Evolutionary conservation across 176 grass and related monocot genomes (phyloP), one percentile per base, ranked within the genome.

Genomic region (Secale cereale): DNA sequence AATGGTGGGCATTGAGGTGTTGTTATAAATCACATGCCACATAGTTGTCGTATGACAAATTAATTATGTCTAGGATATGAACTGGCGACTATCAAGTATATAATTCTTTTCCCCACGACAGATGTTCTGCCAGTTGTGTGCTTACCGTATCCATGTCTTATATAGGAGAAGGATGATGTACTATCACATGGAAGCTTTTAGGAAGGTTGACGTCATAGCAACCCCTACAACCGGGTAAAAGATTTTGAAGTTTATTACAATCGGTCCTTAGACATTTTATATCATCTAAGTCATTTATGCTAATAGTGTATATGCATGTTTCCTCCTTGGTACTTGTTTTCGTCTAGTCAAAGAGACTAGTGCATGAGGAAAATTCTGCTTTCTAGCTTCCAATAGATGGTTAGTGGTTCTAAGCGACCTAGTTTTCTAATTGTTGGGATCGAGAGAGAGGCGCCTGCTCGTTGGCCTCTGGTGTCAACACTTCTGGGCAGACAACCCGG

Each of bases 101-200:
- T 67, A 8, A 45, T 74, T 3, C 30, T 86, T 17, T 65, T 25
- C 78, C 71, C 23, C 79, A 27, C 67, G 23, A 12, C 48, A 45
- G 6, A 16, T 1, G 13, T 85, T 75, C 33, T 61, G 23, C 16
- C 71, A 46, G 46, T 56, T 74, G 48, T 52, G 48, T 52, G 16
- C 48, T 52, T 48, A 52, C 11, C 15, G 8, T 87, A 87, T 46
- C 61, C 87, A 30, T 79, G 81, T 1, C 36, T 84, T 87, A 61
- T 83, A 60, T 86, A 98, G 97, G 93, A 96, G 97, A 88, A 94
- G 93, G 90, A 92, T 89, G 78, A 99, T 99, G 97, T 90, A 99
- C 81, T 94, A 92, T 83, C 89, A 92, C 86, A 94, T 92, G 84
- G 93, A 99, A 89, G 91, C 91, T 90, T 99, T 99, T 82, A 96